These are phyloP conservation scores for Coemansia sp. DNA, from an alignment of 192 early-diverging fungal species.

Conservation along the genomic window DNA sequence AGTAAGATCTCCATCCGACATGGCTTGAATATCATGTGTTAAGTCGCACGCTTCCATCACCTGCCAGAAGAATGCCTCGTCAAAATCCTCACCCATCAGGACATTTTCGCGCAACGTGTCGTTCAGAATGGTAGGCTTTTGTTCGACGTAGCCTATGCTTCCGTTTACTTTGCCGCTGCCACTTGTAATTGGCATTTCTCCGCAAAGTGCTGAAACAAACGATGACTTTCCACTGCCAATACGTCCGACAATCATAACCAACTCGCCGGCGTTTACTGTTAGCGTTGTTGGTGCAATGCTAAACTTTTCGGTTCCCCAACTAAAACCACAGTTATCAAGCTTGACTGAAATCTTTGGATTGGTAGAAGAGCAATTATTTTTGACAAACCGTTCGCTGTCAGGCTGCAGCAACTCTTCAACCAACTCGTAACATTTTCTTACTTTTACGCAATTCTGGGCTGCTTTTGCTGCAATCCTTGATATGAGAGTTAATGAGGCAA, in stretches of 20 bases:
- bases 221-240: slow-evolving; percentile 77
- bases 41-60: slow-evolving; percentile 40
- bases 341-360: slow-evolving; percentile 2
- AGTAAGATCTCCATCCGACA: slow-evolving; percentile 47
- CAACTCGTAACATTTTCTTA: slow-evolving; percentile 4
- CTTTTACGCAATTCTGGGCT: not conserved
- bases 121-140: slow-evolving; percentile 45
- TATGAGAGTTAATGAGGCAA: slow-evolving; percentile 22
- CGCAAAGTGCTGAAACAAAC: slow-evolving; percentile 66
- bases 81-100: slow-evolving; percentile 37
- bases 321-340: slow-evolving; percentile 27
- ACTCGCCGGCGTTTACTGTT: slow-evolving; percentile 64
- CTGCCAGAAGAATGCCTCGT: slow-evolving; percentile 21
- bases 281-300: slow-evolving; percentile 62
- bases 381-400: not conserved
- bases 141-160: slow-evolving; percentile 45
- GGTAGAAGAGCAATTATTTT: not conserved
- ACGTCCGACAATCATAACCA: slow-evolving; percentile 79
- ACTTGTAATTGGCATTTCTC: slow-evolving; percentile 77
- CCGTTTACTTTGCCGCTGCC: slow-evolving; percentile 73
- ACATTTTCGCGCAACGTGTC: slow-evolving; percentile 54
- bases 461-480: not conserved
- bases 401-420: slow-evolving; percentile 11
- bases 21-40: slow-evolving; percentile 18
- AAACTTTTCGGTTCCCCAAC: slow-evolving; percentile 34